Evolutionary conservation across 371 early-diverging fungal species (phyloP).

Genomic region (Rhizopus sp.): DNA sequence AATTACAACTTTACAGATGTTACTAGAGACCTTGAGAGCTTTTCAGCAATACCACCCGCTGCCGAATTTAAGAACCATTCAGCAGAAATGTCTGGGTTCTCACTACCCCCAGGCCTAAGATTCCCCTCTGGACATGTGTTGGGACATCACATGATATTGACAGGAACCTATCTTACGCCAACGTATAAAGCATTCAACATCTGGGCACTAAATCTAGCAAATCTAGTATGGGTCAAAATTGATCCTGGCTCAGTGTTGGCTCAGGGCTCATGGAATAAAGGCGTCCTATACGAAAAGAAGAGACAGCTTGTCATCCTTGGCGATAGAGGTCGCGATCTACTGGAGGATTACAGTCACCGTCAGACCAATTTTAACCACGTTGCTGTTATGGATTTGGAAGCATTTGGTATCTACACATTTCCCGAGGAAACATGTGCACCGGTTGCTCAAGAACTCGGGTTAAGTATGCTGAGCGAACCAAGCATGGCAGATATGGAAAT

Average conservation of each 20-base stretch:
- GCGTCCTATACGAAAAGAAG: constrained; percentile 59
- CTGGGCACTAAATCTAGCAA: constrained; percentile 73
- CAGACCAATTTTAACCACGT: constrained; percentile 78
- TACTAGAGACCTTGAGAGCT: constrained; percentile 67
- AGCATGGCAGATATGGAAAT: constrained; percentile 71
- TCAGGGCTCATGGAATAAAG: constrained; percentile 81
- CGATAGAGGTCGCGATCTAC: constrained; percentile 65
- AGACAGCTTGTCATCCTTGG: constrained; percentile 74
- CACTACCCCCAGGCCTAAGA: constrained; percentile 76
- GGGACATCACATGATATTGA: constrained; percentile 72
- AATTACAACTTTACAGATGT: constrained; percentile 82
- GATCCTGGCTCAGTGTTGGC: constrained; percentile 66
- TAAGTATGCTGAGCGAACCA: constrained; percentile 67
- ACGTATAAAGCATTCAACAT: constrained; percentile 70
- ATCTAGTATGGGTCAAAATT: constrained; percentile 70
- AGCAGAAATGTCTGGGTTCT: constrained; percentile 58
- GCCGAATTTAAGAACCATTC: constrained; percentile 55
- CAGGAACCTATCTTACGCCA: constrained; percentile 74
- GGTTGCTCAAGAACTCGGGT: constrained; percentile 58
- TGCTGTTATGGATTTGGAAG: constrained; percentile 70
- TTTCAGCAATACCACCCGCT: constrained; percentile 44
- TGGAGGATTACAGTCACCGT: constrained; percentile 77
- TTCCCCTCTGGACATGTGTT: constrained; percentile 71
- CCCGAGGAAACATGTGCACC: constrained; percentile 57
- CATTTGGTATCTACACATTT: constrained; percentile 70